Conservation (phyloP, 139 green algal genomes). For the Haematococcus lacustris region DNA sequence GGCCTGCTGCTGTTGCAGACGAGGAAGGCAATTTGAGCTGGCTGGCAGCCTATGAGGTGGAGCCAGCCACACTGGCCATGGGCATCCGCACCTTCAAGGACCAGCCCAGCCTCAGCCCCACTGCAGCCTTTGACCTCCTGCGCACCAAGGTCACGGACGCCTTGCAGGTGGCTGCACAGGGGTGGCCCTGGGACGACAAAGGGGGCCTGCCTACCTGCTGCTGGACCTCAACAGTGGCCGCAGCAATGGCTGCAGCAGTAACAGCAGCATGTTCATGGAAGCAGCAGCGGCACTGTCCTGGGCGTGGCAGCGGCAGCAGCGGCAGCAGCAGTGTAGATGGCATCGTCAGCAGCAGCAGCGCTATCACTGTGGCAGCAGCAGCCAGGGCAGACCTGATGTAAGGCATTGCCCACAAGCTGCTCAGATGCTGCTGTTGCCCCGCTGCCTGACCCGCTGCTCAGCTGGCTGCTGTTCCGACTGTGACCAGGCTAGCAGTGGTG, state of each 20-base stretch:
- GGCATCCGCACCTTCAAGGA: conserved; percentile 54
- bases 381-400: neutral
- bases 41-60: conserved; percentile 65
- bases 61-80: conserved; percentile 59
- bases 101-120: conserved; percentile 22
- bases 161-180: conserved; percentile 16
- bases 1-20: neutral
- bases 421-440: neutral
- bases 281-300: too few species aligned
- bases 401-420: neutral
- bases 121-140: conserved; percentile 24
- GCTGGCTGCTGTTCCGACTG: neutral
- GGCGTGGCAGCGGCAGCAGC: too few species aligned
- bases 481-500: neutral
- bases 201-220: neutral
- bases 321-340: too few species aligned
- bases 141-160: too few species aligned
- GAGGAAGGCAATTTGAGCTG: conserved; percentile 45
- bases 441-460: neutral
- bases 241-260: neutral
- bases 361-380: too few species aligned
- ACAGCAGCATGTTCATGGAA: neutral
- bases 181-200: neutral
- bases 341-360: too few species aligned
- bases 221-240: conserved; percentile 1